phyloP scores from a whole-genome alignment of 2,329 filamentous ascomycete species.

The Arthrinium phaeospermum region DNA sequence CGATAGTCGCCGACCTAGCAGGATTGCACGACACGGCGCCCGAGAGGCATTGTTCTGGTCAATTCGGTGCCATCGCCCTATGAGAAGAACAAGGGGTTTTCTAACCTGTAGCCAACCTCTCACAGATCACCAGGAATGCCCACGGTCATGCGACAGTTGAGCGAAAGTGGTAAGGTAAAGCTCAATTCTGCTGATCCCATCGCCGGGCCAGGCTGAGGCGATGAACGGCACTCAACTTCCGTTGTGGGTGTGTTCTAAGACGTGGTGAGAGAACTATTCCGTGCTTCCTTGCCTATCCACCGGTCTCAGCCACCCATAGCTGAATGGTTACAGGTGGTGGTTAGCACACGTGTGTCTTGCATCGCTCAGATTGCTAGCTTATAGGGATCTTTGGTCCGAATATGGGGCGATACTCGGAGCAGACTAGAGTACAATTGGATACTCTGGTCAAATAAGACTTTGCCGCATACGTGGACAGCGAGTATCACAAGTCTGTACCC shows the following conservation, averaged over 20 bases:
- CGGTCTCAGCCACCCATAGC: neutral
- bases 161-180: too few species aligned
- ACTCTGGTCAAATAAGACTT: neutral
- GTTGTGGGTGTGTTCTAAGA: neutral
- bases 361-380: neutral
- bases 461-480: neutral
- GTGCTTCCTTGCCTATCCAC: neutral
- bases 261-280: too few species aligned
- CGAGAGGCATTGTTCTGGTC: neutral
- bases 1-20: neutral
- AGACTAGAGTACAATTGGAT: neutral
- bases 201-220: neutral
- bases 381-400: neutral
- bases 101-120: neutral
- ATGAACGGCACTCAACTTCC: neutral
- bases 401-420: neutral
- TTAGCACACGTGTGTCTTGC: neutral
- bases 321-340: neutral
- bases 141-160: too few species aligned
- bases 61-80: neutral
- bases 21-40: neutral
- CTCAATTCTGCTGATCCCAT: too few species aligned
- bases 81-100: neutral
- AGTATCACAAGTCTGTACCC: neutral
- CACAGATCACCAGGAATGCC: too few species aligned